Evolutionary conservation across 371 early-diverging fungal species (phyloP).

Genomic region (Mortierella sp.): DNA sequence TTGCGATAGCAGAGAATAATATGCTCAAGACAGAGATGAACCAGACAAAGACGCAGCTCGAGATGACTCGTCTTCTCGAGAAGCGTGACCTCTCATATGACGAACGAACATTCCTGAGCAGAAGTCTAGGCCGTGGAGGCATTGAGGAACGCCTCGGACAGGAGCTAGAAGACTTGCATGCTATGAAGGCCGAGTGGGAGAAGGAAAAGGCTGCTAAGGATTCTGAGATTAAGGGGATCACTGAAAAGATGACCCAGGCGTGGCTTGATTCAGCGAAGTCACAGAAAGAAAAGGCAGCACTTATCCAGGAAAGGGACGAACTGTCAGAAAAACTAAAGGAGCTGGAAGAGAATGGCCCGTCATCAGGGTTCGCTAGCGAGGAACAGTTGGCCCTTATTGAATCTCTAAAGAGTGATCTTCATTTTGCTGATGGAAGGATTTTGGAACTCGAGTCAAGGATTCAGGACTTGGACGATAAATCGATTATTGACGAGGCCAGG

Average conservation of each 20-base stretch:
- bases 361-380: not conserved
- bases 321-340: conserved; percentile 26
- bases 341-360: conserved; percentile 7
- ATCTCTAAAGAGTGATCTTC: conserved; percentile 29
- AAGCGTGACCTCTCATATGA: conserved; percentile 51
- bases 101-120: conserved; percentile 47
- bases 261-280: conserved; percentile 44
- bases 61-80: conserved; percentile 41
- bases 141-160: conserved; percentile 42
- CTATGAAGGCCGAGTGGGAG: conserved; percentile 44
- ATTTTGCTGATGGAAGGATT: conserved; percentile 20
- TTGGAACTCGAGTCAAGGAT: conserved; percentile 13
- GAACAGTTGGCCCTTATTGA: conserved; percentile 23
- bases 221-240: conserved; percentile 44
- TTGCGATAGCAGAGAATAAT: conserved; percentile 49
- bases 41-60: conserved; percentile 46
- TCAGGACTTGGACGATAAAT: conserved; percentile 11
- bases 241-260: conserved; percentile 53
- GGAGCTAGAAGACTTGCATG: conserved; percentile 45
- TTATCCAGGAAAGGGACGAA: conserved; percentile 27
- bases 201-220: conserved; percentile 43
- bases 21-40: conserved; percentile 55
- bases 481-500: conserved; percentile 18
- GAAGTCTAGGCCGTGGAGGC: conserved; percentile 44
- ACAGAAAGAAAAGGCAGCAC: conserved; percentile 39